phyloP scores from a whole-genome alignment of 164 flowering plant species.

The Tinospora cordifolia region DNA sequence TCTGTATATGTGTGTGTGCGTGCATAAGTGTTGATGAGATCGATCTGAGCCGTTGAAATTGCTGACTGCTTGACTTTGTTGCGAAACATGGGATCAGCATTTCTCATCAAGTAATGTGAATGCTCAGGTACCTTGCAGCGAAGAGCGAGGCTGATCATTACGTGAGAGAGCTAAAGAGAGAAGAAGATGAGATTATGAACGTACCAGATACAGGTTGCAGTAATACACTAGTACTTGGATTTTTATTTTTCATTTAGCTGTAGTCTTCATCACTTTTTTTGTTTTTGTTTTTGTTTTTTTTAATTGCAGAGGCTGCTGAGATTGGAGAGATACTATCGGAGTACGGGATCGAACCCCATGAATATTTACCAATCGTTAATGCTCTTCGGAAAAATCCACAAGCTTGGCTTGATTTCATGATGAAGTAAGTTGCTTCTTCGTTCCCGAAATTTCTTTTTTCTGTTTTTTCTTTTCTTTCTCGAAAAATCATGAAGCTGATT shows the following conservation, averaged over 20 bases:
- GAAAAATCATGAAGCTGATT: no score
- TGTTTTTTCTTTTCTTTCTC: no score
- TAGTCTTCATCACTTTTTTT: no score
- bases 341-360: slow-evolving; percentile 69
- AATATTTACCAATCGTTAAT: slow-evolving; percentile 60
- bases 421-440: slow-evolving; percentile 49
- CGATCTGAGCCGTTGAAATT: not conserved
- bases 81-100: not conserved
- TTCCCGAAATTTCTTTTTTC: no score
- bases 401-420: slow-evolving; percentile 93
- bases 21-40: no score
- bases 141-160: slow-evolving; percentile 95
- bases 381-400: slow-evolving; percentile 70
- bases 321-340: slow-evolving; percentile 62
- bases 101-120: not conserved
- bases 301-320: slow-evolving; percentile 74
- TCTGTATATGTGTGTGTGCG: no score
- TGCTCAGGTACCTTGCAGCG: slow-evolving; percentile 73
- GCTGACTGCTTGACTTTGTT: not conserved
- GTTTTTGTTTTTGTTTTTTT: not conserved
- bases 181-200: slow-evolving; percentile 67
- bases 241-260: not conserved
- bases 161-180: slow-evolving; percentile 64
- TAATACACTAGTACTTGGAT: not conserved
- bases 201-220: slow-evolving; percentile 75